Conservation (phyloP, 1,284 basidiomycete genomes). For the Amylostereum chailletii region DNA sequence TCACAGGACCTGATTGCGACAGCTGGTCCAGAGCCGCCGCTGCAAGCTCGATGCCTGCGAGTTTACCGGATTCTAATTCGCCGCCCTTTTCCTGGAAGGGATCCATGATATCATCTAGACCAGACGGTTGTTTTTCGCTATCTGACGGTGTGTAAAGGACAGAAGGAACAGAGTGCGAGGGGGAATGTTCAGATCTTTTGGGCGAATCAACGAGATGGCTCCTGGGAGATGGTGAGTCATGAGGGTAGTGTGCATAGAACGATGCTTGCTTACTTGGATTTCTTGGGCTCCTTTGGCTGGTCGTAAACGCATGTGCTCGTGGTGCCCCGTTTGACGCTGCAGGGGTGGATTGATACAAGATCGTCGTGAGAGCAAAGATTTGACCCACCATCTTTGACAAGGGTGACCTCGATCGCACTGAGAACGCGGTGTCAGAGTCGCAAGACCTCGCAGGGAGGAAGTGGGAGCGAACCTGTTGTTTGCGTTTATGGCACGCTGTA, state of each 20-base stretch:
- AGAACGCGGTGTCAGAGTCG: neutral
- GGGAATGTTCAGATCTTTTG: neutral
- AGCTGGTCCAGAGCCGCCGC: constrained; percentile 10
- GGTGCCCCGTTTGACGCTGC: constrained; percentile 14
- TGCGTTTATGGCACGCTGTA: constrained; percentile 17
- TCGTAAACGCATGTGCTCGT: constrained; percentile 14
- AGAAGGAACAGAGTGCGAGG: neutral
- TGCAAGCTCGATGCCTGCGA: constrained; percentile 6
- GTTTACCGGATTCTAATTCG: neutral
- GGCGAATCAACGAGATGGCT: neutral
- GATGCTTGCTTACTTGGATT: constrained; percentile 6
- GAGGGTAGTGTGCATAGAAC: neutral
- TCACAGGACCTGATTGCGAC: constrained; percentile 1
- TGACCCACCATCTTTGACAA: constrained; percentile 17
- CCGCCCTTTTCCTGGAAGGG: neutral
- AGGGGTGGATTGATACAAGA: neutral
- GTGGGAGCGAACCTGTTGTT: constrained; percentile 14
- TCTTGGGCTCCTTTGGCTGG: constrained; percentile 6
- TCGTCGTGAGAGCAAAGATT: neutral
- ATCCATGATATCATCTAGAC: neutral
- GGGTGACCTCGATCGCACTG: constrained; percentile 18
- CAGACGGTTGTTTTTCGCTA: neutral
- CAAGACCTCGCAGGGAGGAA: neutral
- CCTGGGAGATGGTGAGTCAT: neutral
- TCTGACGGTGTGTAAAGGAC: no score